These are phyloP conservation scores for Trichoderma asperellum DNA, from an alignment of 2,329 filamentous ascomycete species.

Conservation along the genomic window DNA sequence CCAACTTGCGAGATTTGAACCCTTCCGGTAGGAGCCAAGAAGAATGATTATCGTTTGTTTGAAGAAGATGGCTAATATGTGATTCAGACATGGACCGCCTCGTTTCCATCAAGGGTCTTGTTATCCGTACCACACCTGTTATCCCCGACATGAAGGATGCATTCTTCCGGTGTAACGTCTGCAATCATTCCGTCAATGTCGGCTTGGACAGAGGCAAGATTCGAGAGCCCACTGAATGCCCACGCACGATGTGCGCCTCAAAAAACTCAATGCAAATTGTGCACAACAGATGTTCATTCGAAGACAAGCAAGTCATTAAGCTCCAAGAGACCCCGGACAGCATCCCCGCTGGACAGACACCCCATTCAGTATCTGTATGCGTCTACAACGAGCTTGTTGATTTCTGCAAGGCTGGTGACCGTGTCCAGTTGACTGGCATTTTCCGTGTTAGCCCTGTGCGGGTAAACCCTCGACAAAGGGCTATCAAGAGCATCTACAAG, in stretches of 20 bases:
- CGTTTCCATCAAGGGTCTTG: conserved; percentile 90
- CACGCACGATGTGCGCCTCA: conserved; percentile 76
- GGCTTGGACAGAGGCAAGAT: conserved; percentile 96
- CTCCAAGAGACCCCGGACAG: conserved; percentile 95
- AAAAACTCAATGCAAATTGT: conserved; percentile 98
- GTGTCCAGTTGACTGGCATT: conserved; percentile 93
- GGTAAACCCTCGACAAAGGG: conserved; percentile 88
- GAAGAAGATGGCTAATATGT: conserved; percentile 5
- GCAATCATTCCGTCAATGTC: conserved; percentile 87
- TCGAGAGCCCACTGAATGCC: conserved; percentile 88
- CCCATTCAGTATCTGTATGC: conserved; percentile 94
- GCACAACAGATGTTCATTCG: conserved; percentile 92
- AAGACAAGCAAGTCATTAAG: conserved; percentile 98
- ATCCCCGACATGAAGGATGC: conserved; percentile 99
- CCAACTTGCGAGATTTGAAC: conserved; percentile 93
- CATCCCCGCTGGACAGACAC: conserved; percentile 93
- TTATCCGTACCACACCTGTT: conserved; percentile 92
- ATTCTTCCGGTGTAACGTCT: conserved; percentile 94
- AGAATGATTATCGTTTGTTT: too few species aligned
- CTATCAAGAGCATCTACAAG: conserved; percentile 95
- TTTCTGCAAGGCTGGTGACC: conserved; percentile 96
- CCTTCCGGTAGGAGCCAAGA: conserved; percentile 64
- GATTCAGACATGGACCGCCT: conserved; percentile 86
- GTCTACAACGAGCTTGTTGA: conserved; percentile 97
- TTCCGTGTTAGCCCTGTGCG: conserved; percentile 94